Evolutionary conservation across 495 filamentous ascomycete genomes (phyloP).

Genomic region (Articulospora tetracladia): DNA sequence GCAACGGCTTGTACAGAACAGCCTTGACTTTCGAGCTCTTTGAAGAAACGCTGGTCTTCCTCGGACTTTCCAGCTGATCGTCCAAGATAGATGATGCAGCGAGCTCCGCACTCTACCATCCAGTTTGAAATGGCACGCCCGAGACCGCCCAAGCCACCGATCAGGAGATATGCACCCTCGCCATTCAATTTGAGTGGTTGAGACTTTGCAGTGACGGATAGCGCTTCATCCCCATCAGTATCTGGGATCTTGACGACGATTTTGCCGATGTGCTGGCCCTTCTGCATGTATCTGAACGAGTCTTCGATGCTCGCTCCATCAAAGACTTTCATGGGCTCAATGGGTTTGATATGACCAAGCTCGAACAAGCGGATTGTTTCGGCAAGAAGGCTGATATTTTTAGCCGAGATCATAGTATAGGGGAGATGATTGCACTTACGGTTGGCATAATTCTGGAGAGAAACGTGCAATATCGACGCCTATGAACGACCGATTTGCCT

Average conservation of each 20-base stretch:
- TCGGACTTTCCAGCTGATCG: constrained; percentile 33
- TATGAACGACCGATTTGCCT: constrained; percentile 3
- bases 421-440: no score
- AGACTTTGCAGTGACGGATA: no score
- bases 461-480: constrained; percentile 8
- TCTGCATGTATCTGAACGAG: constrained; percentile 38
- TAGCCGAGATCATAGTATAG: neutral
- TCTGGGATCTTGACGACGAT: constrained; percentile 1
- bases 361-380: constrained; percentile 24
- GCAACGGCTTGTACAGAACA: neutral
- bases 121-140: constrained; percentile 55
- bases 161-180: constrained; percentile 50
- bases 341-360: constrained; percentile 26
- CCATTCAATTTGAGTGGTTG: neutral
- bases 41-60: constrained; percentile 3
- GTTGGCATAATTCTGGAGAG: neutral
- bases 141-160: constrained; percentile 63
- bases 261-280: constrained; percentile 34
- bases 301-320: constrained; percentile 30
- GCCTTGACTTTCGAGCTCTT: constrained; percentile 5
- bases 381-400: constrained; percentile 10
- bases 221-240: no score
- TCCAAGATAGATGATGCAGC: constrained; percentile 54
- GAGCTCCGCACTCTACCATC: constrained; percentile 57
- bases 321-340: constrained; percentile 33